Conservation (phyloP, 192 early-diverging fungal genomes). For the Allomyces macrogynus region DNA sequence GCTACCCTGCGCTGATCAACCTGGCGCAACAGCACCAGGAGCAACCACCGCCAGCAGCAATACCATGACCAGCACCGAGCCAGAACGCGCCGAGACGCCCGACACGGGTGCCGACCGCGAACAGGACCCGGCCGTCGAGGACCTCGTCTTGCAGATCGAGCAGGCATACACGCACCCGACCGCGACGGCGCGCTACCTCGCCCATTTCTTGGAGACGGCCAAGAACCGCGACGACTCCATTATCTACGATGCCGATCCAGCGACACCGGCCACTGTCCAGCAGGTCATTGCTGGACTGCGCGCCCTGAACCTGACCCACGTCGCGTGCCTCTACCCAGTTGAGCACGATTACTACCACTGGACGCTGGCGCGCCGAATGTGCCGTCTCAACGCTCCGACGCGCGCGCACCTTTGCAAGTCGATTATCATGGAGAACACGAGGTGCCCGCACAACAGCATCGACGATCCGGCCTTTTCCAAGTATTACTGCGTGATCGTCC, state of each 20-base stretch:
- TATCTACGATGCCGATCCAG: background rate
- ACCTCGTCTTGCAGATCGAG: background rate
- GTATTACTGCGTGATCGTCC: conserved; percentile 12
- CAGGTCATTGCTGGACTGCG: conserved; percentile 6
- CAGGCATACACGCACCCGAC: background rate
- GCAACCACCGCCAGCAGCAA: no score
- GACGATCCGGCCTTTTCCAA: conserved; percentile 14
- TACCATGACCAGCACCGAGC: no score
- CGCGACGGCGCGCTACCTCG: background rate
- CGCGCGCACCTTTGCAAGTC: conserved; percentile 71
- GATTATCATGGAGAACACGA: conserved; percentile 75
- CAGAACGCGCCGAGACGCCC: no score
- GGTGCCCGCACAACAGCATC: conserved; percentile 28
- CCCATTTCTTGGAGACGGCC: background rate
- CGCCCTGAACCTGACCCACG: conserved; percentile 3
- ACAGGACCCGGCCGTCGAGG: background rate
- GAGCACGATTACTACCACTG: conserved; percentile 59
- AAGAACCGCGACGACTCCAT: background rate
- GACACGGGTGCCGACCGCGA: no score
- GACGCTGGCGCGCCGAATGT: conserved; percentile 42
- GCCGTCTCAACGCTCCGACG: conserved; percentile 43
- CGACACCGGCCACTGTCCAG: background rate
- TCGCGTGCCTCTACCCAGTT: conserved; percentile 46
- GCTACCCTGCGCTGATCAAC: no score
- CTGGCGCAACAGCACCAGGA: no score